Base-by-base conservation (phyloP, 768 basidiomycete species). In the Pisolithus sp. region DNA sequence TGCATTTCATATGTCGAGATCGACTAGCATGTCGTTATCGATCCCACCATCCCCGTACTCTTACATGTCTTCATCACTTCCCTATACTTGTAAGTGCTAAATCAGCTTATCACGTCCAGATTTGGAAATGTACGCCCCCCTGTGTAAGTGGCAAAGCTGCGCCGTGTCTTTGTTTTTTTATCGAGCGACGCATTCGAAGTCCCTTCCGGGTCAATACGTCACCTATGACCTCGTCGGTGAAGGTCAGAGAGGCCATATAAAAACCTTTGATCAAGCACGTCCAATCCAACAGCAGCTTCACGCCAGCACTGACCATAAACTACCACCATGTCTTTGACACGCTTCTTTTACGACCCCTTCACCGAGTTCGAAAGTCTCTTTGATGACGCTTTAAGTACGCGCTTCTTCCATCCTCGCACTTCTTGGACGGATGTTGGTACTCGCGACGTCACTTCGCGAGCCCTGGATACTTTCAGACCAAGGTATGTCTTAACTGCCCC, bases 31-130 rank as follows among this genome's bases (percentile, higher is more conserved):
- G 45, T 69, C 73, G 58, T 89, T 84, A 21, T 77, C 75, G 51
- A 89, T 75, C 12, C 83, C 87, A 2, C 82, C 85, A 56, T 86
- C 81, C 7, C 68, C 75, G 58, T 82, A 86, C 46, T 85, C 82
- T 24, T 76, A 70, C 57, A 62, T 63, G 4, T 64, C 54, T 52
- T 66, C 58, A 48, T 62, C 49, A 59, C 55, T 59, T 2, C 50
- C 34, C 23, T 47, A 44, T 24, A 48, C 59, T 47, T 64, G n/a
- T n/a, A n/a, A n/a, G n/a, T n/a, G n/a, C n/a, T n/a, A n/a, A n/a
- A n/a, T n/a, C n/a, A n/a, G n/a, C n/a, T n/a, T 13, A 13, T 34
- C 34, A 34, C 5, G 12, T 34, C 34, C 34, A 12, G 13, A 34
- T 34, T 13, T 5, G 34, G 34, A 13, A 34, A 34, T 15, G 34